Evolutionary conservation across 768 basidiomycete genomes (phyloP).

Genomic region (Melanogaster broomeanus): DNA sequence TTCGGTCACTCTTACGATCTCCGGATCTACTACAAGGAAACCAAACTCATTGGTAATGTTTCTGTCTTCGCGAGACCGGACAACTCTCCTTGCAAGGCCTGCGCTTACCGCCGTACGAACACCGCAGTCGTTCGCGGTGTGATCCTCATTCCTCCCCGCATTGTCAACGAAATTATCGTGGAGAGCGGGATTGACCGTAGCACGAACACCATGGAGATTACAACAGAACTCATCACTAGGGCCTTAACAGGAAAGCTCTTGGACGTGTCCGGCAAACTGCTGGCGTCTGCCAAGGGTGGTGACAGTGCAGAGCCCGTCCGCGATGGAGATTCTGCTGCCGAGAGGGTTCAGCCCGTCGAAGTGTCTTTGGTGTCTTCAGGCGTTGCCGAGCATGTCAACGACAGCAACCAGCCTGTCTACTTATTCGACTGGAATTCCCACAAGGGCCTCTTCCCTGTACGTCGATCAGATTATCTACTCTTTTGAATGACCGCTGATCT

Average conservation of each 20-base stretch:
- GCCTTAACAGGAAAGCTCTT: slow-evolving; percentile 16
- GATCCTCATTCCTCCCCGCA: slow-evolving; percentile 19
- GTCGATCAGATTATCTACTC: neutral
- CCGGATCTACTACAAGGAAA: slow-evolving; percentile 15
- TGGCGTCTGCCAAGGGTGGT: slow-evolving; percentile 21
- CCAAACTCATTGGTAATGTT: slow-evolving; percentile 17
- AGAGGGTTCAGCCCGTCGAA: slow-evolving; percentile 16
- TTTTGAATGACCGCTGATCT: neutral
- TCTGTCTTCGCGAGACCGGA: slow-evolving; percentile 26
- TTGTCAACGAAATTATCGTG: slow-evolving; percentile 23
- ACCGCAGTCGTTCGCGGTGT: slow-evolving; percentile 22
- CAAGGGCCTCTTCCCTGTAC: slow-evolving; percentile 19
- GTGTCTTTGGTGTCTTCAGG: slow-evolving; percentile 21
- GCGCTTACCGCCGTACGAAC: slow-evolving; percentile 15
- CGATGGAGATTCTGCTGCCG: neutral
- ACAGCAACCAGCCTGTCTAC: slow-evolving; percentile 16
- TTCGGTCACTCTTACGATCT: slow-evolving; percentile 25
- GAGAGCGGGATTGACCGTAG: neutral
- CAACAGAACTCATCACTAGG: slow-evolving; percentile 8
- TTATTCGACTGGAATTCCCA: slow-evolving; percentile 25
- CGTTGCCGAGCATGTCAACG: slow-evolving; percentile 16
- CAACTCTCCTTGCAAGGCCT: slow-evolving; percentile 26
- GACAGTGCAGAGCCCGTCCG: neutral
- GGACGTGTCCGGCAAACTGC: slow-evolving; percentile 11
- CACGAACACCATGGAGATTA: slow-evolving; percentile 13